These are phyloP conservation scores for Chlamydomonas incerta DNA, from an alignment of 139 green algal genomes.

Conservation along the genomic window DNA sequence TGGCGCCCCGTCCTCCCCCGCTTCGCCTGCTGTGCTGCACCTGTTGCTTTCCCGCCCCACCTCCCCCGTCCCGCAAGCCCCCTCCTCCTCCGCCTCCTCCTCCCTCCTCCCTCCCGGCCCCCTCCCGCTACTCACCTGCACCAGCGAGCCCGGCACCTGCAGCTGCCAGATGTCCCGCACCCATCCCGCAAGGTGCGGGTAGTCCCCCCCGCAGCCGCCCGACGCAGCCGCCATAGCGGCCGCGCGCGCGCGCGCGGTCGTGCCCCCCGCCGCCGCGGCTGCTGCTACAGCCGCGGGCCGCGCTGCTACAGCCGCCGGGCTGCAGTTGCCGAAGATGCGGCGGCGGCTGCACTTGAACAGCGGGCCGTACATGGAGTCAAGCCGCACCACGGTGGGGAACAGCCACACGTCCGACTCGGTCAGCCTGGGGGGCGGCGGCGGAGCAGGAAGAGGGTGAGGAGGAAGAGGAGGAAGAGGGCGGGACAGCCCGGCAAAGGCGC, in stretches of 20 bases:
- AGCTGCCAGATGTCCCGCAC: conserved; percentile 87
- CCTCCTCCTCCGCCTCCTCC: not conserved
- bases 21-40: too few relatives aligned
- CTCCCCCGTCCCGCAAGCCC: too few relatives aligned
- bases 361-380: conserved; percentile 84
- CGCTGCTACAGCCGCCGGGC: too few relatives aligned
- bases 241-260: too few relatives aligned
- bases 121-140: conserved; percentile 63
- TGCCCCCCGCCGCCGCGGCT: too few relatives aligned
- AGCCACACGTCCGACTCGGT: conserved; percentile 90
- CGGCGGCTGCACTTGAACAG: conserved; percentile 90
- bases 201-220: conserved; percentile 75
- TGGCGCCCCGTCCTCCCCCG: too few relatives aligned
- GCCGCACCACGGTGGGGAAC: conserved; percentile 85
- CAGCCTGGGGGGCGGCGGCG: conserved; percentile 53
- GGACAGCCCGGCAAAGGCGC: too few relatives aligned
- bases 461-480: too few relatives aligned
- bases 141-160: conserved; percentile 37
- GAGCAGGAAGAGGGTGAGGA: not conserved
- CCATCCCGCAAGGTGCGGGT: conserved; percentile 85
- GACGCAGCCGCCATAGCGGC: too few relatives aligned
- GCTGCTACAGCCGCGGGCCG: too few relatives aligned
- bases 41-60: too few relatives aligned
- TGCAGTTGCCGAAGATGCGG: not conserved
- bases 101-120: not conserved